Base-by-base conservation (phyloP, 148 eudicot genomes). In the Persicaria tinctoria region DNA sequence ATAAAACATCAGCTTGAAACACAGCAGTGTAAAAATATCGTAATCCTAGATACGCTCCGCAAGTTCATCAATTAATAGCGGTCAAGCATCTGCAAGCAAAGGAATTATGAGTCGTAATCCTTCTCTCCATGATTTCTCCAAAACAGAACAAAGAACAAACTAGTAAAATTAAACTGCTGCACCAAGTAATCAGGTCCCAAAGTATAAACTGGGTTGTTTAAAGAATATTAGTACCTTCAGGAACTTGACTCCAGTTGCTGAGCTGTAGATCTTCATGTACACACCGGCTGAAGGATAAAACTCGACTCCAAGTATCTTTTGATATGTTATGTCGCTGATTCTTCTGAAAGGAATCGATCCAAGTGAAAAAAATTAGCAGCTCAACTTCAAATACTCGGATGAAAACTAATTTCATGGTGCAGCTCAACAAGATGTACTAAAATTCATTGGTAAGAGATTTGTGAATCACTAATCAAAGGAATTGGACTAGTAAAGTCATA, bases 251-350 rank as follows among this genome's bases (percentile, higher is more conserved):
- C n/a, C n/a, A n/a, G n/a, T n/a, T n/a, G n/a, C n/a, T n/a, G n/a
- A n/a, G n/a, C n/a, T n/a, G n/a, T 68, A 94, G 88, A 82, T 94
- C 85, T 84, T 94, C 98, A 84, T 89, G 98, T 70, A 94, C 97
- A 83, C 92, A 88, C 6, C 96, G 89, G 76, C 97, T 95, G 80
- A 95, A 95, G 18, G 96, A 87, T 77, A 95, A 84, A 77, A 95
- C 96, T 83, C 92, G 98, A 77, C 82, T 77, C 97, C 98, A 90
- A 9, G 97, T 95, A 78, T 92, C 98, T 89, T 89, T 96, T 45
- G 98, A 87, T 53, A 95, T 90, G 79, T 95, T 95, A 80, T 95
- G 85, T 73, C 84, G 88, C 82, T 95, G 98, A 69, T 92, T 84
- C 82, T 83, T 81, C 98, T 92, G 83, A 66, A 5, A 68, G 13